Evolutionary conservation across 2,329 filamentous ascomycete species (phyloP), one percentile per base, ranked within the genome.

Genomic region (Penicillium fuscoglaucum): DNA sequence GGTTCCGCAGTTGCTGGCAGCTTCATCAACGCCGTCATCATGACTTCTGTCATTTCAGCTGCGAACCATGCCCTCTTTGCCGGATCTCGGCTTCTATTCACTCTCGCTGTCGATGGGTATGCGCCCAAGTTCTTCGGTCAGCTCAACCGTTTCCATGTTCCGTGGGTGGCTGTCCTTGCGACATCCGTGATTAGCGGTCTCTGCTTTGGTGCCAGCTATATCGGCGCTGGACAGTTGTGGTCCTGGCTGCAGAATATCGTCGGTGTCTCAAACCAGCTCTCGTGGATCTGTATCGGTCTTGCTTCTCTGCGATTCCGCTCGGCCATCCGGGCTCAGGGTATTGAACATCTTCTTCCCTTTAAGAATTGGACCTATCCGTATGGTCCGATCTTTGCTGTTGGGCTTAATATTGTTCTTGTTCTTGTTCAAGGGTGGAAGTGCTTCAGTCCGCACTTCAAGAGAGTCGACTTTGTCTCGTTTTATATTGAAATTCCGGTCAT

Each of bases 181-280:
- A 87, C 84, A 0, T 80, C 82, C 1, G 64, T 81, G 0, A 79
- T 84, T 33, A 80, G 81, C 21, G 83, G 83, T 0, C 77, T 88
- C 0, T 87, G 85, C 65, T 88, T 89, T 55, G 86, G 84, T 2
- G 84, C 85, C 0, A 86, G 83, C 66, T 87, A 86, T 61, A 87
- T 88, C 53, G 84, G 85, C 0, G 85, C 86, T 0, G 86, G 86
- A 0, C 80, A 88, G 63, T 72, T 88, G 5, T 88, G 86, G 86
- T 82, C 79, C 1, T 88, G 86, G 86, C 72, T 88, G 19, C 86
- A 88, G 68, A 87, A 88, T 58, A 82, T 89, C 46, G 84, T 89
- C 55, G 86, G 86, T 12, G 86, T 89, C 0, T 87, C 85, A 0
- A 88, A 88, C 69, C 86, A 88, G 72, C 74, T 89, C 5, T 84